phyloP scores from a whole-genome alignment of 345 rosid species.

The Ceriops zippeliana region DNA sequence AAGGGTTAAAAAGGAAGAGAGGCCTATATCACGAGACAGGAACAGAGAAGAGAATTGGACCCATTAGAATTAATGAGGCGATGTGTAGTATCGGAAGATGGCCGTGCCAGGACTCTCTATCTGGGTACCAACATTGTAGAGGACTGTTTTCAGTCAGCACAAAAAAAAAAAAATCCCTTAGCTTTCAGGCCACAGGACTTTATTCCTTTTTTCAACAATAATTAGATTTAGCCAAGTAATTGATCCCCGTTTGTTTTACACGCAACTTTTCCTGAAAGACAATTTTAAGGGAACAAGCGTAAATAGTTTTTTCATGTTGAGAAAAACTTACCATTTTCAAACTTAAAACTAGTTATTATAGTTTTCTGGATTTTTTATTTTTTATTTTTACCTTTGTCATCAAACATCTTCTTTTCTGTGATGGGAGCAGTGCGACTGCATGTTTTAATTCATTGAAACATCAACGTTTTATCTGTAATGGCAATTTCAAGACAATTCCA shows the following conservation, averaged over 20 bases:
- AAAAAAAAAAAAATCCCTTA: background rate
- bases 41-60: constrained; percentile 4
- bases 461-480: background rate
- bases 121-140: constrained; percentile 27
- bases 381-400: background rate
- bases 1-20: background rate
- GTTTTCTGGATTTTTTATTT: too few species aligned
- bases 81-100: constrained; percentile 13
- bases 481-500: background rate
- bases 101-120: constrained; percentile 36
- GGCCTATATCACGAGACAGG: constrained; percentile 9
- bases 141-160: constrained; percentile 24
- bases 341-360: too few species aligned
- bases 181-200: too few species aligned
- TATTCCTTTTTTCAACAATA: too few species aligned
- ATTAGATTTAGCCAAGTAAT: too few species aligned
- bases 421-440: too few species aligned
- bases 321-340: too few species aligned
- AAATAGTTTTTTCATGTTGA: too few species aligned
- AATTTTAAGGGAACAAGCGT: background rate
- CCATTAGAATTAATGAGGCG: constrained; percentile 18
- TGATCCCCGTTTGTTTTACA: too few species aligned
- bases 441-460: background rate
- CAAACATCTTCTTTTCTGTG: background rate
- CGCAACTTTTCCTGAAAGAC: background rate